A percentile compares a stretch with the other conserved stretches of the same genome.
Conservation (phyloP, 768 basidiomycete genomes). For the Cystoderma amianthinum region DNA sequence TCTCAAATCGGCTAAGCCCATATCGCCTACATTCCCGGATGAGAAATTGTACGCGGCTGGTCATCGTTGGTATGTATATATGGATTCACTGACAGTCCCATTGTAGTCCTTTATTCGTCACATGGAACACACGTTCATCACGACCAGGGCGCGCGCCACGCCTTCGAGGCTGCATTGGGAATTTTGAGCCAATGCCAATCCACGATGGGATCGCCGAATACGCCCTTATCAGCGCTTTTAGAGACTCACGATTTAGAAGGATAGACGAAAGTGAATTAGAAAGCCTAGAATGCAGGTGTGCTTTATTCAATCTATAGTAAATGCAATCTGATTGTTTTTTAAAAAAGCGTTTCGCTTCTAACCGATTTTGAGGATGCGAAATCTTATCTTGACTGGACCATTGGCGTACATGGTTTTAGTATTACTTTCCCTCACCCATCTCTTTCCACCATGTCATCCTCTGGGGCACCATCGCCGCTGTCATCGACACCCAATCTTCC, state of each 20-base stretch:
- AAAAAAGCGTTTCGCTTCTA: conserved; percentile 78
- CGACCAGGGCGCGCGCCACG: conserved; percentile 53
- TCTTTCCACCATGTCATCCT: conserved; percentile 45
- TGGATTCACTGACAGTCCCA: neutral
- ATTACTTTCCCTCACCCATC: conserved; percentile 83
- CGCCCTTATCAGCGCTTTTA: conserved; percentile 86
- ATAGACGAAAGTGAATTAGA: conserved; percentile 75
- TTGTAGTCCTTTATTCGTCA: conserved; percentile 86
- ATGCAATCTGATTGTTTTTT: conserved; percentile 5
- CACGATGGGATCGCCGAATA: conserved; percentile 81
- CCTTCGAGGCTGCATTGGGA: conserved; percentile 93
- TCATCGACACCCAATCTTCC: conserved; percentile 61
- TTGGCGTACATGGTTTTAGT: conserved; percentile 89
- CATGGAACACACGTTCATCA: conserved; percentile 78
- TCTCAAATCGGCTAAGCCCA: conserved; percentile 50
- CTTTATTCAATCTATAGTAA: conserved; percentile 10
- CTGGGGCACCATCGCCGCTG: conserved; percentile 62
- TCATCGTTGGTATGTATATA: neutral
- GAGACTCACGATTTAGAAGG: conserved; percentile 79
- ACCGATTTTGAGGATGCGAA: conserved; percentile 86
- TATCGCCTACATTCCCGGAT: conserved; percentile 58
- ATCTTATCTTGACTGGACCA: conserved; percentile 88
- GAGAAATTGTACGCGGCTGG: conserved; percentile 63
- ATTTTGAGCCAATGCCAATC: conserved; percentile 73
- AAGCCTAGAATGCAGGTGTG: conserved; percentile 83